Base-by-base conservation (phyloP, 345 rosid species). In the Eucalyptus regnans region DNA sequence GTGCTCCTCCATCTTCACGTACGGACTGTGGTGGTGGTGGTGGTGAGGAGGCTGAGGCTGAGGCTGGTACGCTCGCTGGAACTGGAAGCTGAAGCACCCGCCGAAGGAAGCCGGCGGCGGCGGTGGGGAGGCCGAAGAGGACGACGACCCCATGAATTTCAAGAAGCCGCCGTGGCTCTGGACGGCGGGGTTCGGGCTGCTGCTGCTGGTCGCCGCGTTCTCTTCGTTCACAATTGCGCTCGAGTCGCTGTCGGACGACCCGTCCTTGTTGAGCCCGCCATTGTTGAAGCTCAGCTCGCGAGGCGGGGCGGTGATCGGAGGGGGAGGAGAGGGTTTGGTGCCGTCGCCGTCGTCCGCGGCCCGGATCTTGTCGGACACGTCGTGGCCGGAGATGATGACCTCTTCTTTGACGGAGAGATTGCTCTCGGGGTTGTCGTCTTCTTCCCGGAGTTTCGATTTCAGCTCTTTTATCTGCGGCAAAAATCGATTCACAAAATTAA, bases 191-290 rank as follows among this genome's bases (percentile, higher is more conserved):
- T 91, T 95, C 4, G 97, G 95, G 93, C 95, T 95, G 87, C 80
- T 62, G 91, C 93, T 95, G 60, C 95, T 94, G 88, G 83, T 88
- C 51, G 79, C 37, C 48, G 80, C 50, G 90, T 92, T 95, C 33
- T 96, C 96, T 43, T 96, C 98, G 86, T 95, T 97, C 44, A 97
- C 86, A 89, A 97, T 92, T 2, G 98, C 99, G 86, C 99, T 95
- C 9, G 98, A 95, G 86, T 96, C 99, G 58, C 99, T 96, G 52
- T 97, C 99, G 3, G 99, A 96, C 4, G 98, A 96, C 87, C 98
- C 99, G 37, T 95, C 98, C 90, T 93, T 93, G 50, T 93, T 93
- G 50, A 90, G 91, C 37, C 71, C 88, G 23, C 90, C 90, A 64
- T 91, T 41, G 86, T 76, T 76, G 84, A 76, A 76, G 84, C 84